phyloP scores from a whole-genome alignment of 2,329 filamentous ascomycete species.

The Alternaria arborescens region DNA sequence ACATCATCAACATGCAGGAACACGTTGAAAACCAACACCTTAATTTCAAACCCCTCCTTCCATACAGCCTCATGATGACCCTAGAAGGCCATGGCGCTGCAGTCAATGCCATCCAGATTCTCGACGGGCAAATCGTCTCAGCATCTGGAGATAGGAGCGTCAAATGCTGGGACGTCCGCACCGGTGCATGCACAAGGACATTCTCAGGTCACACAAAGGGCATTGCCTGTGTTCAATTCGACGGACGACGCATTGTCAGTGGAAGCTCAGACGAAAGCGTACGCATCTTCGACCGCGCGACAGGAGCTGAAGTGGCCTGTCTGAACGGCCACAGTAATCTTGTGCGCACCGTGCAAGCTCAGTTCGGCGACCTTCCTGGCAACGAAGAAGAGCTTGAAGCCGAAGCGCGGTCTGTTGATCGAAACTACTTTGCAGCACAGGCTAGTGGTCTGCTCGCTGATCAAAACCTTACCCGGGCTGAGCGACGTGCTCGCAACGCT shows the following conservation, averaged over 20 bases:
- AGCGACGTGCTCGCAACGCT: constrained; percentile 63
- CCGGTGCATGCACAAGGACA: constrained; percentile 77
- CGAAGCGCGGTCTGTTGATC: constrained; percentile 77
- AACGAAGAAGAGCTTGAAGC: constrained; percentile 77
- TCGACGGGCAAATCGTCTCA: constrained; percentile 86
- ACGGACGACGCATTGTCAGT: constrained; percentile 90
- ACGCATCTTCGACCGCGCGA: constrained; percentile 88
- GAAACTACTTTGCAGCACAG: constrained; percentile 71
- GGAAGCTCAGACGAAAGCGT: constrained; percentile 97
- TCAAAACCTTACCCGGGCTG: constrained; percentile 40
- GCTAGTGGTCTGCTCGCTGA: constrained; percentile 54
- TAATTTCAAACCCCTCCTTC: constrained; percentile 65
- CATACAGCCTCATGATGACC: constrained; percentile 80
- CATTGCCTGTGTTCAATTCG: constrained; percentile 97
- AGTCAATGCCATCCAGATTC: constrained; percentile 94
- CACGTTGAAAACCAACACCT: constrained; percentile 49
- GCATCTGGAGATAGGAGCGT: constrained; percentile 93
- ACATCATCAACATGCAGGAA: constrained; percentile 62
- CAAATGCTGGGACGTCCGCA: constrained; percentile 92
- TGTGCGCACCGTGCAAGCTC: constrained; percentile 93
- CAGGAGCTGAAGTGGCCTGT: constrained; percentile 88
- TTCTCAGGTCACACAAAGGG: constrained; percentile 90
- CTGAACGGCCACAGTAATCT: constrained; percentile 82
- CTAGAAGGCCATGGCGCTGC: constrained; percentile 88
- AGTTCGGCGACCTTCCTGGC: constrained; percentile 87